Evolutionary conservation across 176 grass and related monocot species (phyloP), one percentile per base, ranked within the genome.

Genomic region (Rhynchospora breviuscula): DNA sequence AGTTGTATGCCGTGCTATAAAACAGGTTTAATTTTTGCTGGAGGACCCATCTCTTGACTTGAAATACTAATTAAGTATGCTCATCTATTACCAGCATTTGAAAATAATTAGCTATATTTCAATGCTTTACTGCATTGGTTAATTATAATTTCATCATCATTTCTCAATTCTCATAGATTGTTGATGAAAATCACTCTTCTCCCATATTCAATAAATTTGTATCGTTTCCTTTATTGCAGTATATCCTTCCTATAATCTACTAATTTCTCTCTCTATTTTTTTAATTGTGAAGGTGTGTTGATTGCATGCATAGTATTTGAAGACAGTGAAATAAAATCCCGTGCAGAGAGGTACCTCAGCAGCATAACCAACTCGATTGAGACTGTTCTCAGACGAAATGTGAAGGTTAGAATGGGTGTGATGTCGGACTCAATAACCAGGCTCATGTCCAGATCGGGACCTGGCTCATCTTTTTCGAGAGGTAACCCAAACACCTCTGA

Each of bases 311-410:
- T 94, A 88, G 87, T 87, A 86, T 94, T 92, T 91, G 88, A 94
- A 59, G 88, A 92, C 58, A 57, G 52, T 0, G 77, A 79, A 64
- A 91, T 94, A 85, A 94, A 88, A 49, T 92, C 85, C 35, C 83
- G 88, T 72, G 92, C 92, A 64, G 81, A 94, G 88, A 89, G 90
- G 87, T 97, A 94, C 72, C 84, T 94, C 54, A 92, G 91, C 78
- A 97, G 94, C 76, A 97, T 94, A 83, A 92, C 94, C 81, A 89
- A 94, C 80, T 97, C 94, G 71, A 71, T 89, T 11, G 94, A 94
- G 85, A 94, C 81, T 57, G 90, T 94, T 52, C 83, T 94, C 47
- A 79, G 82, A 88, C 87, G 81, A 62, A 91, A 75, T 59, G 94
- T 97, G 65, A 87, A 94, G 85, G 84, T 94, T 63, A 85, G 83